Base-by-base conservation (phyloP, 768 basidiomycete genomes). In the Amanita inopinata region DNA sequence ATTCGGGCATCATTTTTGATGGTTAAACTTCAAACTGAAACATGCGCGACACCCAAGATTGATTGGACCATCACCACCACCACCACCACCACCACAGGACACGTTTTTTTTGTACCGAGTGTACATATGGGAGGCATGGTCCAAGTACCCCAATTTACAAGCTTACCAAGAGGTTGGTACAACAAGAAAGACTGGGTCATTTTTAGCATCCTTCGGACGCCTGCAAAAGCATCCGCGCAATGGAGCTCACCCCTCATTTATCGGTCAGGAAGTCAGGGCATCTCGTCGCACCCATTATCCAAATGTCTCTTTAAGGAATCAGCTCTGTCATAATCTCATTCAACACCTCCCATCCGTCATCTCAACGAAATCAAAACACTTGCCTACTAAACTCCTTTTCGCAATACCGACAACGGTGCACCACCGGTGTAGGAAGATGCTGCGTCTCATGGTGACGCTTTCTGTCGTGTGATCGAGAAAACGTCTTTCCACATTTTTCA, bases 221-320 rank as follows among this genome's bases (percentile, higher is more conserved):
- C n/a, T 14, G 12, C 12, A 8, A 33, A 18, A 28, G 35, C 12
- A 28, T 31, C 31, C 22, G 23, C 41, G 11, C 32, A 31, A 43
- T 17, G 2, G 14, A 25, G 27, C 33, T 12, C 41, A 35, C 33
- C 24, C n/a, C n/a, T 43, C 2, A 18, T 35, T 14, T 43, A 11
- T 35, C 33, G 9, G 33, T 10, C 41, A 43, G 35, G 30, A 19
- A 20, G 27, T 38, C 56, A 59, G 47, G 70, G 67, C 67, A 70
- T 72, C 56, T 78, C 76, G 57, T 80, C 78, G 63, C 83, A 84
- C 38, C 84, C 84, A 51, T 86, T 84, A 66, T 88, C 84, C 40
- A 82, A 52, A 61, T 89, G 86, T 56, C 86, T 71, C 62, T 87
- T 89, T 50, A 87, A 67, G 46, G 86, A 88, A 62, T 84, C 83